A percentile compares a stretch with the other conserved stretches of the same genome.
Conservation (phyloP, 1,139 yeast species). For the Debaryomycetaceae sp. region DNA sequence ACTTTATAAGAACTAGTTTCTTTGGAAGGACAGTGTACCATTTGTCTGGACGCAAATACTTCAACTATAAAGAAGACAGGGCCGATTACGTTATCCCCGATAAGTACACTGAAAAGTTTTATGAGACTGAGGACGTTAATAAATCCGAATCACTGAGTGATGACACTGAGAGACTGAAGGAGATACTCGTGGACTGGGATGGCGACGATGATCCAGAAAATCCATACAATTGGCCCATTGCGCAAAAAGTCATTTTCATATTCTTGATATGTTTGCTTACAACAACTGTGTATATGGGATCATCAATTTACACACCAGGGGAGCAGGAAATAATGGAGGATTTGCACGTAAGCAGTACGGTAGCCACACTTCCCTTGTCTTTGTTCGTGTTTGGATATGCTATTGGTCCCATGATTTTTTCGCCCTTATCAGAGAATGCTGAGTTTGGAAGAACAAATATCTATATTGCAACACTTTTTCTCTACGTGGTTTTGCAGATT, state of each 20-base stretch:
- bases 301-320: constrained; percentile 30
- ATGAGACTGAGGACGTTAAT: background rate
- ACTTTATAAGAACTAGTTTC: constrained; percentile 25
- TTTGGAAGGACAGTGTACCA: constrained; percentile 27
- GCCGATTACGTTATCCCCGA: constrained; percentile 30
- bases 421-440: constrained; percentile 51
- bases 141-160: background rate
- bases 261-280: constrained; percentile 20
- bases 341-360: constrained; percentile 40
- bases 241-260: constrained; percentile 16
- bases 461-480: constrained; percentile 25
- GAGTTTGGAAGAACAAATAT: constrained; percentile 51
- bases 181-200: constrained; percentile 22
- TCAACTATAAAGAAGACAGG: constrained; percentile 26
- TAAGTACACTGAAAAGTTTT: constrained; percentile 14
- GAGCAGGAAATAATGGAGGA: constrained; percentile 34
- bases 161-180: background rate
- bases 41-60: constrained; percentile 21
- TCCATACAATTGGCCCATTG: constrained; percentile 27
- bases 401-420: constrained; percentile 51
- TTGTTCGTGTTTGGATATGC: constrained; percentile 53
- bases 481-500: constrained; percentile 32
- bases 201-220: constrained; percentile 28
- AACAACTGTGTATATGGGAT: constrained; percentile 22
- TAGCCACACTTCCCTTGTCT: constrained; percentile 41